phyloP scores from a whole-genome alignment of 495 filamentous ascomycete genomes.

The Talaromyces liani region DNA sequence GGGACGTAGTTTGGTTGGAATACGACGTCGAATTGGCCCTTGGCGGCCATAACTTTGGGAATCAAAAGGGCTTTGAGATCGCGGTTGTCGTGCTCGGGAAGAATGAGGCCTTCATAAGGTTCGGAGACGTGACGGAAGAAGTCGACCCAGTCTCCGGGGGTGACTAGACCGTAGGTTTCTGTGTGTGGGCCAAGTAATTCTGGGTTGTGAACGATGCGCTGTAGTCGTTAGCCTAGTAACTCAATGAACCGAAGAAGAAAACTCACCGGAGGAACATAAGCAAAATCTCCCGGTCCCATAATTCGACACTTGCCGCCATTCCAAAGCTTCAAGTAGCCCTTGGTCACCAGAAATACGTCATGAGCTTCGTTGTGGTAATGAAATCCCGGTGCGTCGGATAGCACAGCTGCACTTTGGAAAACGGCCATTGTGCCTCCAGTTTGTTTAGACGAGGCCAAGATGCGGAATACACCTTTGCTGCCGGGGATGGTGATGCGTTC shows the following conservation, averaged over 20 bases:
- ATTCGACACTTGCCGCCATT: constrained; percentile 37
- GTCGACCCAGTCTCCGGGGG: constrained; percentile 46
- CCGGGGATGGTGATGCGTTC: constrained; percentile 39
- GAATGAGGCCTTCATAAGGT: constrained; percentile 40
- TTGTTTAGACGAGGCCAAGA: constrained; percentile 38
- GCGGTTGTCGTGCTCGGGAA: constrained; percentile 38
- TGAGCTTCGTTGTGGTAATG: constrained; percentile 43
- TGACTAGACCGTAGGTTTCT: constrained; percentile 36
- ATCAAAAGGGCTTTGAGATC: constrained; percentile 34
- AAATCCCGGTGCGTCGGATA: constrained; percentile 37
- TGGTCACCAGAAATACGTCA: constrained; percentile 41
- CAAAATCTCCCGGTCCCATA: constrained; percentile 41
- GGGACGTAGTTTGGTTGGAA: constrained; percentile 35
- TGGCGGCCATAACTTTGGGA: constrained; percentile 44
- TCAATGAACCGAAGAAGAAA: not conserved
- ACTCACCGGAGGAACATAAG: constrained; percentile 39
- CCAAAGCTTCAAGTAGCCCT: constrained; percentile 40
- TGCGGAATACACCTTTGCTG: constrained; percentile 34
- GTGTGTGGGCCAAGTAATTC: constrained; percentile 36
- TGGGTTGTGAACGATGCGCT: constrained; percentile 36
- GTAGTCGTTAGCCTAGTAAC: not conserved
- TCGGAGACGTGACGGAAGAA: constrained; percentile 45
- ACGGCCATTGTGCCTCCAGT: constrained; percentile 38
- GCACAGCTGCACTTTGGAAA: constrained; percentile 34
- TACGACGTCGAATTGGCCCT: constrained; percentile 41